These are phyloP conservation scores for Globisporangium spiculum DNA, from an alignment of 352 stramenopile species.

Conservation along the genomic window DNA sequence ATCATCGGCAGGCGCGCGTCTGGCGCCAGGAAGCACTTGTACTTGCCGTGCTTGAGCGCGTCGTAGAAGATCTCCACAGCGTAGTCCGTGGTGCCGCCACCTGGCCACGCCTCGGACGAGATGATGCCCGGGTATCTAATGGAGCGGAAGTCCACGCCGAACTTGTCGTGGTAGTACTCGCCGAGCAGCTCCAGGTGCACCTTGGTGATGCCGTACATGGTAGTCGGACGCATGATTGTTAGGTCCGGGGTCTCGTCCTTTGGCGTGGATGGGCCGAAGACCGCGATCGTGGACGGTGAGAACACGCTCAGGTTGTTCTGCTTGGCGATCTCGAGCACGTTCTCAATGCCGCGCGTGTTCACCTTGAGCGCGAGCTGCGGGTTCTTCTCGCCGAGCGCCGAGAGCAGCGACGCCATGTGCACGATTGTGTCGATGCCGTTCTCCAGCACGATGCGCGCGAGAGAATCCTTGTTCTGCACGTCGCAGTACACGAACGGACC, in stretches of 20 bases:
- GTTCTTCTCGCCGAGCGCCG: constrained; percentile 89
- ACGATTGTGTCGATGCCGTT: constrained; percentile 88
- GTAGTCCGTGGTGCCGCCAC: constrained; percentile 88
- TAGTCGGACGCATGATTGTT: constrained; percentile 90
- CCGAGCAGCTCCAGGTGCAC: constrained; percentile 88
- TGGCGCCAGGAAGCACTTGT: constrained; percentile 85
- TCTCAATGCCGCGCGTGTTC: constrained; percentile 88
- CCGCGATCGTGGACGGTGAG: constrained; percentile 88
- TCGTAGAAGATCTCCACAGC: constrained; percentile 94
- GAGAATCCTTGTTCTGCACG: constrained; percentile 65
- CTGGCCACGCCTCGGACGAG: constrained; percentile 81
- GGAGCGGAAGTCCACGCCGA: constrained; percentile 90
- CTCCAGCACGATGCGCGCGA: constrained; percentile 85
- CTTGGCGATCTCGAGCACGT: constrained; percentile 88
- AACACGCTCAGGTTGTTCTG: constrained; percentile 89
- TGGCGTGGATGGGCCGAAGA: constrained; percentile 87
- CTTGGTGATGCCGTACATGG: constrained; percentile 93
- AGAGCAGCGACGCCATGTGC: constrained; percentile 90
- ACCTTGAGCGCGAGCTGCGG: constrained; percentile 84
- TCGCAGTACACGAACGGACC: constrained; percentile 80
- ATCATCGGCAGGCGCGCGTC: constrained; percentile 91
- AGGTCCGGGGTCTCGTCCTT: constrained; percentile 83
- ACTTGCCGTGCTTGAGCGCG: constrained; percentile 82
- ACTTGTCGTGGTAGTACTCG: constrained; percentile 92
- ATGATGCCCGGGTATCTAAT: constrained; percentile 91